These are phyloP conservation scores for Kazachstania kunashirensis DNA, from an alignment of 805 yeast species.

Conservation along the genomic window DNA sequence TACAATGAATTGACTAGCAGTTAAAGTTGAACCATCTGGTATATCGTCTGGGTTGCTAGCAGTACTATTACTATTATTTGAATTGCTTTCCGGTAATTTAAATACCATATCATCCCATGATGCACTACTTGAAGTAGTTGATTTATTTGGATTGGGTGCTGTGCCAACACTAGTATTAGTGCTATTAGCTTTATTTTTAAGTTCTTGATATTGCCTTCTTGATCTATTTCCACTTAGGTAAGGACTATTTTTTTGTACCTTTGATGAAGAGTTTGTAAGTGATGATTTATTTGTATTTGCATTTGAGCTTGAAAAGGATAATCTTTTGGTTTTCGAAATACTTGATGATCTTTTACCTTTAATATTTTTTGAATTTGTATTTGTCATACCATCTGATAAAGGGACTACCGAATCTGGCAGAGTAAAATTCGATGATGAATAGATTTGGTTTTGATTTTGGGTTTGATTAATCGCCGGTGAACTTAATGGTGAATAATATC, in stretches of 20 bases:
- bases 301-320: constrained; percentile 1
- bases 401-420: constrained; percentile 10
- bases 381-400: constrained; percentile 1
- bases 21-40: background rate
- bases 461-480: constrained; percentile 38
- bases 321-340: constrained; percentile 2
- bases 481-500: constrained; percentile 39
- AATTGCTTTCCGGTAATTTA: constrained; percentile 22
- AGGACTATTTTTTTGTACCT: constrained; percentile 29
- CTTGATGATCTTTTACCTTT: constrained; percentile 3
- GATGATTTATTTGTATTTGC: background rate
- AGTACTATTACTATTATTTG: background rate
- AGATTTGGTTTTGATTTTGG: background rate
- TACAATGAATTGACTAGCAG: background rate
- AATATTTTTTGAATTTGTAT: background rate
- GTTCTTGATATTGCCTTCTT: constrained; percentile 8
- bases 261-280: constrained; percentile 12
- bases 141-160: background rate
- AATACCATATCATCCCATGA: constrained; percentile 25
- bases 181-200: constrained; percentile 1
- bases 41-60: too few species aligned
- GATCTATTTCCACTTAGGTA: constrained; percentile 15
- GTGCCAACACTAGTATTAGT: constrained; percentile 1
- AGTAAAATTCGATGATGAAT: constrained; percentile 10
- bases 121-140: background rate